phyloP scores from a whole-genome alignment of 208 protist species.

The Leishmania major region DNA sequence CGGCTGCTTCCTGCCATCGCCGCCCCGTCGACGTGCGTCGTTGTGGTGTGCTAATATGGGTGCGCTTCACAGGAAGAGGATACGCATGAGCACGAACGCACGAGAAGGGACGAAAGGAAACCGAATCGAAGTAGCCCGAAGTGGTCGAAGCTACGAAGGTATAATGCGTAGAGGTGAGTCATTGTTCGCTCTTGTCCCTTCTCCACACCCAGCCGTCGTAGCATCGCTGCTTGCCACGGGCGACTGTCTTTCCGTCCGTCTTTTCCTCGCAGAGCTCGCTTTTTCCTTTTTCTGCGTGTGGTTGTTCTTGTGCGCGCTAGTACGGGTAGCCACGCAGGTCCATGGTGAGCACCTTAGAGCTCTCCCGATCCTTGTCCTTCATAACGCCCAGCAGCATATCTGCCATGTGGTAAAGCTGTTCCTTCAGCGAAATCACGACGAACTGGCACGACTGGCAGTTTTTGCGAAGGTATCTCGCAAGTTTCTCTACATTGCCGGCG shows the following conservation, averaged over 20 bases:
- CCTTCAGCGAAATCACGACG: slow-evolving; percentile 98
- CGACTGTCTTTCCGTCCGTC: not conserved
- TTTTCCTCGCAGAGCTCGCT: not conserved
- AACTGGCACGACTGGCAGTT: slow-evolving; percentile 92
- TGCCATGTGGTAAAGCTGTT: slow-evolving; percentile 95
- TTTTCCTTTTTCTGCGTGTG: not conserved
- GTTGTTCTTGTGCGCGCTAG: slow-evolving; percentile 19
- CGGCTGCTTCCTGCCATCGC: not conserved
- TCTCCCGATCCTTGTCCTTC: slow-evolving; percentile 88
- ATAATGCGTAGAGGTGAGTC: not conserved
- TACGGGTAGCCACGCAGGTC: slow-evolving; percentile 88
- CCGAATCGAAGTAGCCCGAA: not conserved
- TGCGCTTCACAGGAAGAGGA: not conserved
- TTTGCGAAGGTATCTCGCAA: slow-evolving; percentile 94
- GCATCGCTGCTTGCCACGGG: not conserved
- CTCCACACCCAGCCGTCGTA: not conserved
- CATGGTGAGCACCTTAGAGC: slow-evolving; percentile 84
- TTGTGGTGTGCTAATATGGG: not conserved
- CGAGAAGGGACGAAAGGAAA: not conserved
- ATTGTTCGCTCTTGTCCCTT: too few species aligned
- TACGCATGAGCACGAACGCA: not conserved
- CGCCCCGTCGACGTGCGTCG: not conserved
- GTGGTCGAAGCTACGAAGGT: not conserved
- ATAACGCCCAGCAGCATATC: slow-evolving; percentile 97
- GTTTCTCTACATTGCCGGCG: slow-evolving; percentile 95